These are phyloP conservation scores for Persicaria maculosa DNA, from an alignment of 148 eudicot genomes.

Conservation along the genomic window DNA sequence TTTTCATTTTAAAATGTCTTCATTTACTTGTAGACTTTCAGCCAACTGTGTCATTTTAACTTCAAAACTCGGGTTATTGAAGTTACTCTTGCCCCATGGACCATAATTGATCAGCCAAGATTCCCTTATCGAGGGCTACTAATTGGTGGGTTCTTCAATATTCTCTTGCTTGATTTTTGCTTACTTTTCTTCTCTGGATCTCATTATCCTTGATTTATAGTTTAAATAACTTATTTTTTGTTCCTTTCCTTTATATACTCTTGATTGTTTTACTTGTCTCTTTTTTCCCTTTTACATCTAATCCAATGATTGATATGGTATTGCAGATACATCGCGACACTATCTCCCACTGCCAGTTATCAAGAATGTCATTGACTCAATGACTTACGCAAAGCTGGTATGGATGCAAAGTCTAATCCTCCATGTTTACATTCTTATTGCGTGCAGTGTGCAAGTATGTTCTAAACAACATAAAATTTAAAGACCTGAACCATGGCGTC, in stretches of 20 bases:
- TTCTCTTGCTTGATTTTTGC: not conserved
- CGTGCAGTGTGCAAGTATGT: not conserved
- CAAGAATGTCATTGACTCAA: constrained; percentile 86
- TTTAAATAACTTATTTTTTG: constrained; percentile 4
- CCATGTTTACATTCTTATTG: too few species aligned
- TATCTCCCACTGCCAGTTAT: constrained; percentile 66
- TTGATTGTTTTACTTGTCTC: not conserved
- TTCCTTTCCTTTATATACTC: not conserved
- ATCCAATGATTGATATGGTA: constrained; percentile 2
- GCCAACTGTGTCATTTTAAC: constrained; percentile 77
- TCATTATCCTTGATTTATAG: not conserved
- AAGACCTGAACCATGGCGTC: not conserved
- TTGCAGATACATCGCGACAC: constrained; percentile 90
- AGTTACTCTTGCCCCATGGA: constrained; percentile 63
- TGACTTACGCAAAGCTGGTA: constrained; percentile 92
- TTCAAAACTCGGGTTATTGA: constrained; percentile 46
- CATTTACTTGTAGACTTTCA: constrained; percentile 60
- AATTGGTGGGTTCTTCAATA: constrained; percentile 42
- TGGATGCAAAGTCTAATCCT: constrained; percentile 10
- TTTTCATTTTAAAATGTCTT: not conserved
- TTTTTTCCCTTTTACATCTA: not conserved
- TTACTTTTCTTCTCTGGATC: not conserved
- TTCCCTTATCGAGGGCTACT: constrained; percentile 83
- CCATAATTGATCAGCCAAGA: constrained; percentile 65
- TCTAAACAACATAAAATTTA: not conserved